phyloP scores from a whole-genome alignment of 495 filamentous ascomycete species.

The Tetracladium marchalianum region DNA sequence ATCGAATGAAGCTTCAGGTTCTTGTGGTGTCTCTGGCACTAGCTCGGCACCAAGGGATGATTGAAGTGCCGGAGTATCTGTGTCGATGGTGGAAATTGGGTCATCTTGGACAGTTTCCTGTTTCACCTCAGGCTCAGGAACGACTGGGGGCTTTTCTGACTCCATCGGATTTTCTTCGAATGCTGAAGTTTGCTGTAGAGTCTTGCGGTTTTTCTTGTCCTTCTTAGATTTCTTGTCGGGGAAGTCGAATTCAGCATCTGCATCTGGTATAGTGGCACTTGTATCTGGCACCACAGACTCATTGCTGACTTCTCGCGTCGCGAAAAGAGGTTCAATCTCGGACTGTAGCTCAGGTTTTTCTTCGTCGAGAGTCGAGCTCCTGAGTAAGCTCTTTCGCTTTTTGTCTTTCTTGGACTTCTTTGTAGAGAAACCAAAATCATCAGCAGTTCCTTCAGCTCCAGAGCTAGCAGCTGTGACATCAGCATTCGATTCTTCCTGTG shows the following conservation, averaged over 20 bases:
- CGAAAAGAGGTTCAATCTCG: background rate
- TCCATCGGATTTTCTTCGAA: conserved; percentile 1
- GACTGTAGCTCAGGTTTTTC: conserved; percentile 7
- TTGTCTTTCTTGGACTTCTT: conserved; percentile 38
- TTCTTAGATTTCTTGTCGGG: conserved; percentile 20
- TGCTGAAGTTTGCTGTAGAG: background rate
- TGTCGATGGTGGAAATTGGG: background rate
- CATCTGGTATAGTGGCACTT: background rate
- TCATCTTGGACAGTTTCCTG: background rate
- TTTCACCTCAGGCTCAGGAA: too few species aligned
- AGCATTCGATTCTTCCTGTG: background rate
- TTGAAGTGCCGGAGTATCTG: too few species aligned
- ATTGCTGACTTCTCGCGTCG: background rate
- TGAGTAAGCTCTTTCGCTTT: conserved; percentile 11
- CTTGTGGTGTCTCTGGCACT: conserved; percentile 27
- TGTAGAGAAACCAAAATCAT: conserved; percentile 17
- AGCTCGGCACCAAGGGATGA: background rate
- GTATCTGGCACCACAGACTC: background rate
- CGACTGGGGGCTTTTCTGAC: too few species aligned
- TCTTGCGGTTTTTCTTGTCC: conserved; percentile 19
- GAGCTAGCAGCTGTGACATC: background rate
- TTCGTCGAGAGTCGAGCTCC: conserved; percentile 15
- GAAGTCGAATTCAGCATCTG: background rate
- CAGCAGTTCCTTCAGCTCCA: conserved; percentile 1
- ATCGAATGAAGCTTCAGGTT: conserved; percentile 12